These are phyloP conservation scores for Exophiala bonariae DNA, from an alignment of 2,329 filamentous ascomycete species.

Conservation along the genomic window DNA sequence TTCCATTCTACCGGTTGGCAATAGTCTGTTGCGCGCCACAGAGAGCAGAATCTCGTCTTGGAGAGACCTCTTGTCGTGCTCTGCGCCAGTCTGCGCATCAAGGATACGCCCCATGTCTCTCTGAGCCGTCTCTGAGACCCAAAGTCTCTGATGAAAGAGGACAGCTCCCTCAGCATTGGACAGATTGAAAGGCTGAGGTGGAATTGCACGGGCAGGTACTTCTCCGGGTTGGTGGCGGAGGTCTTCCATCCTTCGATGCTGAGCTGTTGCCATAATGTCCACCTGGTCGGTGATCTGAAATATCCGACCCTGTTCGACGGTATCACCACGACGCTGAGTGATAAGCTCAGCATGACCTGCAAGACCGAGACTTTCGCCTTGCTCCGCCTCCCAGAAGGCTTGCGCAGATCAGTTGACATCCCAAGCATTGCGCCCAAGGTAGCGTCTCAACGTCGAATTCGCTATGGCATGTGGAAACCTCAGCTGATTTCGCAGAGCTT, in stretches of 20 bases:
- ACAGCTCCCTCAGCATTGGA: too few species aligned
- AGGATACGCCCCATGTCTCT: too few species aligned
- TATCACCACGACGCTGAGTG: not conserved
- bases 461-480: constrained; percentile 6
- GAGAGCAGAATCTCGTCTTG: not conserved
- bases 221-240: not conserved
- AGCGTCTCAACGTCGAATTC: not conserved
- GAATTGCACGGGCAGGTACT: too few species aligned
- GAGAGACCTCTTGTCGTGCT: not conserved
- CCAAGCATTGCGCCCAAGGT: constrained; percentile 8
- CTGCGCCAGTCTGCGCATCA: too few species aligned
- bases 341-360: not conserved
- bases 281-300: not conserved
- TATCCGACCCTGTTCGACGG: constrained; percentile 3
- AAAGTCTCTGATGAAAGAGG: too few species aligned
- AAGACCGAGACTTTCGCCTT: not conserved
- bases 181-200: too few species aligned
- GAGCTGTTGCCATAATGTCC: not conserved
- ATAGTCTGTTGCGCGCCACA: not conserved
- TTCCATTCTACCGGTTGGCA: not conserved
- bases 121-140: too few species aligned
- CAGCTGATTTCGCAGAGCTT: constrained; percentile 12
- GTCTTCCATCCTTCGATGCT: not conserved
- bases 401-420: constrained; percentile 15
- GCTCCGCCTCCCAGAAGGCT: constrained; percentile 3